Percentiles rank a stretch among this genome's conserved stretches.
phyloP scores from a whole-genome alignment of 192 early-diverging fungal species.

The Umbelopsis sp. region DNA sequence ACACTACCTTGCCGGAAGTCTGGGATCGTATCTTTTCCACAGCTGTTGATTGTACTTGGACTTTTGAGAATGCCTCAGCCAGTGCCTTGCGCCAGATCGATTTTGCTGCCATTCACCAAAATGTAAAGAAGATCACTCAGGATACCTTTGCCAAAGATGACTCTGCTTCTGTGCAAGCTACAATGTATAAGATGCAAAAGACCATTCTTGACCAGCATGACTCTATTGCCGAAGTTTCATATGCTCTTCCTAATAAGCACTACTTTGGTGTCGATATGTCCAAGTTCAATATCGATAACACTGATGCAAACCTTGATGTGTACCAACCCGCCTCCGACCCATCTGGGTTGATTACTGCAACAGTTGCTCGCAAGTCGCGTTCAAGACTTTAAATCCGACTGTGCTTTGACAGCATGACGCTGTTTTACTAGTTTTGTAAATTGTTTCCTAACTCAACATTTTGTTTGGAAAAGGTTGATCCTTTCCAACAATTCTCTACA shows the following conservation, averaged over 20 bases:
- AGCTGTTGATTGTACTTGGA: constrained; percentile 70
- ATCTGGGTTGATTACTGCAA: constrained; percentile 73
- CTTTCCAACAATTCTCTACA: neutral
- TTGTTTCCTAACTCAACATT: neutral
- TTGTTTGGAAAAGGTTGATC: constrained; percentile 1
- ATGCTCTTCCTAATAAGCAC: constrained; percentile 79
- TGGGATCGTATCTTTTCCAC: constrained; percentile 81
- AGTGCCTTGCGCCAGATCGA: constrained; percentile 38
- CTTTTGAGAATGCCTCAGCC: constrained; percentile 37
- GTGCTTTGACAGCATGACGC: neutral
- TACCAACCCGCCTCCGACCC: constrained; percentile 77
- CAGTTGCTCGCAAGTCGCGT: constrained; percentile 54
- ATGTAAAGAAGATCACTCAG: constrained; percentile 65
- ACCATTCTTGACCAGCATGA: constrained; percentile 59
- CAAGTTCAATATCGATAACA: constrained; percentile 69
- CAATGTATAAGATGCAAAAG: constrained; percentile 78
- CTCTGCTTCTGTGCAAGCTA: constrained; percentile 79
- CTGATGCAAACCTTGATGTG: constrained; percentile 63
- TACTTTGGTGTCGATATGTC: constrained; percentile 73
- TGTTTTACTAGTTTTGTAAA: neutral
- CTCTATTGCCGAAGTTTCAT: constrained; percentile 60
- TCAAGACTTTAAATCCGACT: constrained; percentile 36
- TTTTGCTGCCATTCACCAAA: constrained; percentile 59
- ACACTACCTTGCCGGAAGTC: constrained; percentile 71
- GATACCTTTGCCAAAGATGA: constrained; percentile 76